phyloP scores from a whole-genome alignment of 768 basidiomycete species.

The Crassisporium funariophilum region DNA sequence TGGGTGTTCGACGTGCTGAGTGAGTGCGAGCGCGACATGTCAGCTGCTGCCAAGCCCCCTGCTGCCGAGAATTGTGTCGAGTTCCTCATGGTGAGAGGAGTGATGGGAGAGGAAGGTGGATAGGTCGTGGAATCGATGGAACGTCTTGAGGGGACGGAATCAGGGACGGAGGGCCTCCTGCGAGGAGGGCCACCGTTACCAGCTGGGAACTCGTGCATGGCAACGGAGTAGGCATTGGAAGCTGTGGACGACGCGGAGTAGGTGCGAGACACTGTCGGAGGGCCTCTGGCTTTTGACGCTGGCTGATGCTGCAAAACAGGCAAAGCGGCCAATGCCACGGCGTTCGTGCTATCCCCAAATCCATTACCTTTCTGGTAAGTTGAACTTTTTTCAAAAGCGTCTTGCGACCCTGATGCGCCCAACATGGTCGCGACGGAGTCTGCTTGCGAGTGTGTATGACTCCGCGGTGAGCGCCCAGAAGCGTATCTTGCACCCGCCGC shows the following conservation, averaged over 20 bases:
- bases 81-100: background rate
- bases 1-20: conserved; percentile 14
- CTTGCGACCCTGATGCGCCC: conserved; percentile 20
- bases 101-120: conserved; percentile 13
- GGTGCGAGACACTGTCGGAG: too few species aligned
- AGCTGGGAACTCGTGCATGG: background rate
- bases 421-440: conserved; percentile 25
- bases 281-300: conserved; percentile 1
- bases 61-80: conserved; percentile 9
- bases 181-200: background rate
- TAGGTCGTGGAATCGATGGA: conserved; percentile 31
- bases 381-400: conserved; percentile 25
- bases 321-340: conserved; percentile 21
- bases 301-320: conserved; percentile 23
- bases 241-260: conserved; percentile 13
- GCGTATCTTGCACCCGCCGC: conserved; percentile 6
- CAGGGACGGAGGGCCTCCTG: conserved; percentile 12
- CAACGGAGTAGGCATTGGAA: conserved; percentile 7
- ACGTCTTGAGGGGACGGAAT: conserved; percentile 17
- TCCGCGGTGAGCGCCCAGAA: conserved; percentile 8
- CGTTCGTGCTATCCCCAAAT: too few species aligned
- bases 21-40: conserved; percentile 16
- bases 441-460: conserved; percentile 13
- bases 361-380: conserved; percentile 15
- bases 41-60: conserved; percentile 12